A percentile compares a stretch with the other conserved stretches of the same genome.
phyloP scores from a whole-genome alignment of 139 green algal species.

The Pseudopediastrum boryanum region DNA sequence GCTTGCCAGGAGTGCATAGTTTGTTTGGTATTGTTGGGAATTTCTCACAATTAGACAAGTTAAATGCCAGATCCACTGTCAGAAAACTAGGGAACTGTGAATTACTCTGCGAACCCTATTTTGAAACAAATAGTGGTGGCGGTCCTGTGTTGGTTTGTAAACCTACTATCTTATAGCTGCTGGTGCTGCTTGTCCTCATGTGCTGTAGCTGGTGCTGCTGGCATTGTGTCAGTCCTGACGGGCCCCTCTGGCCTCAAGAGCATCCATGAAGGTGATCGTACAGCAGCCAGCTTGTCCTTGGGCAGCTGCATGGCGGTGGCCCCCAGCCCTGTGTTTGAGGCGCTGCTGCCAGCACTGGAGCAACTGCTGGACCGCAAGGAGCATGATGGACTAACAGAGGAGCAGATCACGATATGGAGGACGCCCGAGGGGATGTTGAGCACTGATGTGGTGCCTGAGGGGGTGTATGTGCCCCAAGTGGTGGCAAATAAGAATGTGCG shows the following conservation, averaged over 20 bases:
- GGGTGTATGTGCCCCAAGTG: constrained; percentile 58
- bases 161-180: no score
- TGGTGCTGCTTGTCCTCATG: constrained; percentile 19
- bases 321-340: constrained; percentile 41
- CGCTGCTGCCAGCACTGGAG: constrained; percentile 46
- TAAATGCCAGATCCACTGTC: no score
- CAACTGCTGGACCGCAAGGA: constrained; percentile 39
- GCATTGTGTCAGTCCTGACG: constrained; percentile 35
- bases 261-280: constrained; percentile 11
- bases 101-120: no score
- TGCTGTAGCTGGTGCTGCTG: constrained; percentile 1
- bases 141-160: no score
- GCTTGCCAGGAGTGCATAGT: no score
- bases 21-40: no score
- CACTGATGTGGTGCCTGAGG: constrained; percentile 46
- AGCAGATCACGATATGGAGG: constrained; percentile 56
- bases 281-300: constrained; percentile 59
- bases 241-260: constrained; percentile 49
- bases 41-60: no score
- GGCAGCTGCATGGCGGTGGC: constrained; percentile 51
- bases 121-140: no score
- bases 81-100: no score
- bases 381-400: constrained; percentile 64
- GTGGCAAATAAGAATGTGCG: constrained; percentile 64
- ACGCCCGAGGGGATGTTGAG: constrained; percentile 68